A percentile compares a stretch with the other conserved stretches of the same genome.
Evolutionary conservation across 306 rosid genomes (phyloP).

Genomic region (Ormosia emarginata): DNA sequence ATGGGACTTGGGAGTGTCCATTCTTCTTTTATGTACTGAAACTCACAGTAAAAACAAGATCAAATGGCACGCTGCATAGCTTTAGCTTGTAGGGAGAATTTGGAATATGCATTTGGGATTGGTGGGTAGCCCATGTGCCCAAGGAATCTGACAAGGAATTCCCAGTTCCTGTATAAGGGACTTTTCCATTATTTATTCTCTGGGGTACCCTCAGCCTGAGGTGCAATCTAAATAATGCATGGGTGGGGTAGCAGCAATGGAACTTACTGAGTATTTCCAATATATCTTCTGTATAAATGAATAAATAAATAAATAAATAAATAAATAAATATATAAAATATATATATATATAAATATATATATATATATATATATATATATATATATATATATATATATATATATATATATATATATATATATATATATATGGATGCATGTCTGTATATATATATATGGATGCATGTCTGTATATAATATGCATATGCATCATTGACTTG

Average conservation of each 20-base stretch:
- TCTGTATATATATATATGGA: neutral
- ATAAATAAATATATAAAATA: too few relatives aligned
- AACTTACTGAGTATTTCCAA: neutral
- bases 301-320: too few relatives aligned
- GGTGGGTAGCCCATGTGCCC: slow-evolving; percentile 2
- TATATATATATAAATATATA: too few relatives aligned
- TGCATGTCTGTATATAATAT: neutral
- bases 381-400: too few relatives aligned
- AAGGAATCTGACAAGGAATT: slow-evolving; percentile 15
- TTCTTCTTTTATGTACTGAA: neutral
- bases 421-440: neutral
- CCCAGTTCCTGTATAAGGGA: neutral
- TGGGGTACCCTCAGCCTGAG: neutral
- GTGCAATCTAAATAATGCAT: neutral
- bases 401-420: too few relatives aligned
- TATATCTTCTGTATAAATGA: neutral
- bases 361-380: too few relatives aligned
- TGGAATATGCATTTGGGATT: neutral
- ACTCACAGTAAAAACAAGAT: neutral
- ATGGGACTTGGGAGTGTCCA: neutral
- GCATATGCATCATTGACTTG: neutral
- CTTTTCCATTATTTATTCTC: neutral
- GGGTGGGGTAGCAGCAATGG: neutral
- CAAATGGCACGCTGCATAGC: neutral
- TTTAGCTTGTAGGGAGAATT: neutral